Conservation (phyloP, 495 filamentous ascomycete species). For the Parathielavia appendiculata region DNA sequence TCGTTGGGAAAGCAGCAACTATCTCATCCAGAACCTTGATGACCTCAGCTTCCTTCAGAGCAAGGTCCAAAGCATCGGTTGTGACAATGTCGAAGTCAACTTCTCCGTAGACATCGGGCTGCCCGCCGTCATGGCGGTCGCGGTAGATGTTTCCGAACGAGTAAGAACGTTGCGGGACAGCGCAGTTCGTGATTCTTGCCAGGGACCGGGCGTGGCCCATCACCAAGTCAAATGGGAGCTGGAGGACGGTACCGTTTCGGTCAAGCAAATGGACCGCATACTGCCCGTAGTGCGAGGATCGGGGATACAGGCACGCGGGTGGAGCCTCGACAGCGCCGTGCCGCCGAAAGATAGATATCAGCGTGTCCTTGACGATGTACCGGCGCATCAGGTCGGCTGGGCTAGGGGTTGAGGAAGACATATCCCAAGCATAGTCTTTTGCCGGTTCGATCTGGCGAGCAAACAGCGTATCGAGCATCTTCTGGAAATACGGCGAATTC, state of each 20-base stretch:
- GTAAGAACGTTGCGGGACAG: constrained; percentile 69
- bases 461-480: constrained; percentile 81
- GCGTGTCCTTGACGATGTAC: constrained; percentile 65
- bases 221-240: constrained; percentile 87
- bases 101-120: constrained; percentile 78
- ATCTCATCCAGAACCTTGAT: constrained; percentile 94
- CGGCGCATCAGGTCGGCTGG: constrained; percentile 63
- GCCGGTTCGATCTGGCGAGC: constrained; percentile 63
- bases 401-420: constrained; percentile 49
- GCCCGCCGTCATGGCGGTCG: constrained; percentile 63
- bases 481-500: constrained; percentile 80
- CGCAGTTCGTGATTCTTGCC: constrained; percentile 57
- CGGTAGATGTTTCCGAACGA: constrained; percentile 88
- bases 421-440: constrained; percentile 85
- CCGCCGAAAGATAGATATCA: constrained; percentile 76
- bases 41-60: constrained; percentile 88
- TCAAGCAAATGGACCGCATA: constrained; percentile 72
- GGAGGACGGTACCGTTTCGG: constrained; percentile 74
- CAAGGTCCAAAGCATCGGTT: constrained; percentile 69
- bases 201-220: constrained; percentile 81
- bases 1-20: constrained; percentile 70
- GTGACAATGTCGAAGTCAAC: constrained; percentile 95
- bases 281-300: constrained; percentile 65
- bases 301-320: constrained; percentile 71
- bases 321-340: constrained; percentile 85